A percentile compares a stretch with the other conserved stretches of the same genome.
Evolutionary conservation across 495 filamentous ascomycete species (phyloP).

Genomic region (Aspergillus indologenus): DNA sequence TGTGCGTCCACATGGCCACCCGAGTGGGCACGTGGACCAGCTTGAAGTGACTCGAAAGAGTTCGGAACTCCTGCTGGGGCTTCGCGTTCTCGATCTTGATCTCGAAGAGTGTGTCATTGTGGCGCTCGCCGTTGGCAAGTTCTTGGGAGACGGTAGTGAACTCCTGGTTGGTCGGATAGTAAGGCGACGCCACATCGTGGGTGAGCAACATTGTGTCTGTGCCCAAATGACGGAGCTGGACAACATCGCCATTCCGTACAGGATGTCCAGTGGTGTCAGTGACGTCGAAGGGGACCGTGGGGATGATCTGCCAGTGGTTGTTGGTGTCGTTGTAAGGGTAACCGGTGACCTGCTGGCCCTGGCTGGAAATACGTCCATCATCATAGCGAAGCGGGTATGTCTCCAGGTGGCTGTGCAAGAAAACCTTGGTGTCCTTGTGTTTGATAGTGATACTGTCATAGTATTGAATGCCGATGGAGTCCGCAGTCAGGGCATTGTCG

Average conservation of each 20-base stretch:
- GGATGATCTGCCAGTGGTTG: constrained; percentile 95
- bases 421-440: constrained; percentile 96
- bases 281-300: constrained; percentile 52
- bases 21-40: constrained; percentile 88
- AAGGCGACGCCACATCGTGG: constrained; percentile 98
- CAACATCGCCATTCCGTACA: constrained; percentile 81
- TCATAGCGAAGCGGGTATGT: constrained; percentile 92
- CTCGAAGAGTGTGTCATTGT: constrained; percentile 92
- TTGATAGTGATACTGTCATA: constrained; percentile 83
- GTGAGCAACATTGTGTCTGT: constrained; percentile 86
- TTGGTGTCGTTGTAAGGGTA: constrained; percentile 98
- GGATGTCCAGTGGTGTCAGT: constrained; percentile 52
- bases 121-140: constrained; percentile 70
- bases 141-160: constrained; percentile 80
- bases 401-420: constrained; percentile 89
- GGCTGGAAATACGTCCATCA: constrained; percentile 94
- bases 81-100: constrained; percentile 87
- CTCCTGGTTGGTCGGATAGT: constrained; percentile 96
- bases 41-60: constrained; percentile 88
- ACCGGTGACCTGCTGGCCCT: constrained; percentile 96
- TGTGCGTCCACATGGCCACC: constrained; percentile 98
- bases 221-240: constrained; percentile 82
- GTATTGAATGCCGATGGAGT: constrained; percentile 82
- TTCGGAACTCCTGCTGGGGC: constrained; percentile 77
- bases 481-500: constrained; percentile 87